A percentile compares a stretch with the other conserved stretches of the same genome.
Evolutionary conservation across 805 yeast genomes (phyloP).

Genomic region (Wickerhamiella azyma): DNA sequence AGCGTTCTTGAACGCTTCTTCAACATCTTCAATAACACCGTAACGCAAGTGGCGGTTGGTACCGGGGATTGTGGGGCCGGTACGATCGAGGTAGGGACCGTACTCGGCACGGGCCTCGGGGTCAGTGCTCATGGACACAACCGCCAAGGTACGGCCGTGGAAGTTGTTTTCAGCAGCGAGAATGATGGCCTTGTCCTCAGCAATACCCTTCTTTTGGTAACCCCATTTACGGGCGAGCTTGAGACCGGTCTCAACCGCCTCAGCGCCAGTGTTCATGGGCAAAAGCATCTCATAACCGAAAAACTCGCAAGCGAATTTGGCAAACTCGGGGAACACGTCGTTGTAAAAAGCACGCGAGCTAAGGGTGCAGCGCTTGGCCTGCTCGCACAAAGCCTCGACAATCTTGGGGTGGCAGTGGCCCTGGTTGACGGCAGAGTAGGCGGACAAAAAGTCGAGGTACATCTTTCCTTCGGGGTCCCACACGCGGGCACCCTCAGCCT

Average conservation of each 20-base stretch:
- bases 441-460: slow-evolving; percentile 82
- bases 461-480: slow-evolving; percentile 98
- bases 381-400: slow-evolving; percentile 69
- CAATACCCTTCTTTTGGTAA: slow-evolving; percentile 71
- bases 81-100: slow-evolving; percentile 78
- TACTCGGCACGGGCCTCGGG: slow-evolving; percentile 79
- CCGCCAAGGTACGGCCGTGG: slow-evolving; percentile 93
- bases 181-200: slow-evolving; percentile 71
- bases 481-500: slow-evolving; percentile 80
- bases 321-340: slow-evolving; percentile 74
- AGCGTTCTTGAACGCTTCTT: slow-evolving; percentile 52
- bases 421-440: slow-evolving; percentile 94
- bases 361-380: slow-evolving; percentile 70
- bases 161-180: slow-evolving; percentile 80
- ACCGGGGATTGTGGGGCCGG: slow-evolving; percentile 77
- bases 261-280: slow-evolving; percentile 99
- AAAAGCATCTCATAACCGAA: slow-evolving; percentile 84
- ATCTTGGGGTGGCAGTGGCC: slow-evolving; percentile 97
- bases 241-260: slow-evolving; percentile 91
- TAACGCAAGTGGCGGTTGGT: slow-evolving; percentile 55
- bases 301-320: slow-evolving; percentile 76
- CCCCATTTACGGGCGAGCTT: slow-evolving; percentile 98
- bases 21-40: slow-evolving; percentile 77
- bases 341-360: slow-evolving; percentile 88
- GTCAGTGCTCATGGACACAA: slow-evolving; percentile 92